Base-by-base conservation (phyloP, 2,329 filamentous ascomycete genomes). In the Apiospora kogelbergensis region DNA sequence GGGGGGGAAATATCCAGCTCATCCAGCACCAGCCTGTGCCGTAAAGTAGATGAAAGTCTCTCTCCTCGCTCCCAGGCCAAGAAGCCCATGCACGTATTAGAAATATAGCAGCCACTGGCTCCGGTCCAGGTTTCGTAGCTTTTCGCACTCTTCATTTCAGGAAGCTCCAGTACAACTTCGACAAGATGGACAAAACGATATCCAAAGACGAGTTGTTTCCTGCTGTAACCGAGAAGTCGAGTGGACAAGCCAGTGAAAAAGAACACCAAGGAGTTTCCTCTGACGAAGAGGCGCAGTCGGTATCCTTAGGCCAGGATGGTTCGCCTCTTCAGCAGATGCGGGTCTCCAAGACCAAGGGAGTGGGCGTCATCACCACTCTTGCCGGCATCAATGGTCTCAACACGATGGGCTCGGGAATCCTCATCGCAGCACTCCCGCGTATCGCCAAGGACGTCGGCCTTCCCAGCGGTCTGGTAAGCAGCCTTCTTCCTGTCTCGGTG, bases 401-500 rank as follows among this genome's bases (percentile, higher is more conserved):
- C 42, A 68, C 67, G 6, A 68, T 68, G 67, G 67, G 67, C 22
- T 80, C 78, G 17, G 79, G 78, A 26, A 79, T 80, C 64, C 76
- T 80, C 63, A 80, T 79, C 63, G 80, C 80, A 6, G 76, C 76
- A 24, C 72, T 82, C 13, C 81, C 81, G 6, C 77, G 74, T 7
- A 81, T 83, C 70, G 79, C 80, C 46, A 46, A 64, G 0, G 81
- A 82, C 20, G 73, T 82, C 63, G 73, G 73, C 2, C 80, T 17
- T n/a, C 68, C 75, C 0, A 72, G 74, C 17, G 71, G 69, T 6
- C 73, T 81, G 17, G 63, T 57, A 30, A 57, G 48, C 24, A 9
- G 33, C 26, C 9, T 20, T n/a, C 26, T 57, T 30, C 48, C 30
- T 53, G 5, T 20, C 40, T 15, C 40, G 48, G 22, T 26, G 10